Base-by-base conservation (phyloP, 805 yeast genomes). In the Kluyveromyces siamensis region DNA sequence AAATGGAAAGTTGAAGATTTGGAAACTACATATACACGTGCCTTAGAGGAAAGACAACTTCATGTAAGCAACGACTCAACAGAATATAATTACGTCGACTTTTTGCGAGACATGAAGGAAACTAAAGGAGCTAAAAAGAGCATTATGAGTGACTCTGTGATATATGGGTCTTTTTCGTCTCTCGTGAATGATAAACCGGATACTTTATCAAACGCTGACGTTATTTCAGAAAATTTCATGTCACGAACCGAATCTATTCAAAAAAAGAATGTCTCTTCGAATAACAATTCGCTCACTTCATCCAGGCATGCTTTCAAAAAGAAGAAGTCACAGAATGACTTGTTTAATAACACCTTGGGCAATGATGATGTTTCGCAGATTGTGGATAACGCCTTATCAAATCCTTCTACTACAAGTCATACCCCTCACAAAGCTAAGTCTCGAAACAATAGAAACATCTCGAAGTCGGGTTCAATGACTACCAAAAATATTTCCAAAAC, bases 1-100 rank as follows among this genome's bases (percentile, higher is more conserved):
- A 56, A 57, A 43, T 52, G 59, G 56, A 54, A 56, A 43, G 58
- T 61, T 2, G 51, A 52, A 11, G 54, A 47, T 8, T 38, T 64
- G 9, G 66, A 61, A 41, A 48, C 48, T 13, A 61, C 57, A 11
- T 65, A 61, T 43, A 35, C 53, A 2, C 54, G 53, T 44, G 55
- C 51, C 18, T 41, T 46, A 2, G 49, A 54, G 8, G 48, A 46
- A 8, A 50, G 50, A 16, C 47, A 48, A 30, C 52, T 60, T 37
- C 41, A 52, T 13, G 37, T 48, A 17, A 7, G 10, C 14, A 33
- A 21, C 6, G 39, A 43, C 6, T 19, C 45, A 11, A 36, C 40
- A 5, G 53, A 55, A 39, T 60, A 60, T 43, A 52, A 55, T 8
- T 50, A 56, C n/a, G 45, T 50, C 9, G 67, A 63, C 41, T 62